Conservation (phyloP, 1,284 basidiomycete species). For the Cutaneotrichosporon cyanovorans region DNA sequence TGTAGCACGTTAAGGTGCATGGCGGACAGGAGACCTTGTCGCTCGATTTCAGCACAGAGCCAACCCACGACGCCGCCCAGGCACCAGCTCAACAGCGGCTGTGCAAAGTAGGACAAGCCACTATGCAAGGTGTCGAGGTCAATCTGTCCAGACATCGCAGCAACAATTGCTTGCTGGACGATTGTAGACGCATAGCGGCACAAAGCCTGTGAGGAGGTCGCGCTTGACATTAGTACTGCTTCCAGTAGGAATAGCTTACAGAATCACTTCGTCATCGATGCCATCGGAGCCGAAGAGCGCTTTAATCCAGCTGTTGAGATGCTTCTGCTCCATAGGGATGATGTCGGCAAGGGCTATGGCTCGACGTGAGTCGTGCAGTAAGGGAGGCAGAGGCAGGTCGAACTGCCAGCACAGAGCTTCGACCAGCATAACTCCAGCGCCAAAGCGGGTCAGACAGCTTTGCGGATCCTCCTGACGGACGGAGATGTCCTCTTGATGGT, state of each 20-base stretch:
- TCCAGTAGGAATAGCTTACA: conserved; percentile 6
- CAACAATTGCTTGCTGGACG: conserved; percentile 49
- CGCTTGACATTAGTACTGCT: neutral
- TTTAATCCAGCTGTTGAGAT: conserved; percentile 42
- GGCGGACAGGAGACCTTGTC: conserved; percentile 37
- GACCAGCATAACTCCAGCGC: conserved; percentile 39
- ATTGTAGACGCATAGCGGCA: conserved; percentile 47
- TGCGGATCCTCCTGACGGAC: conserved; percentile 39
- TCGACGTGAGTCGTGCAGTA: conserved; percentile 30
- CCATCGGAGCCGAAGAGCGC: conserved; percentile 44
- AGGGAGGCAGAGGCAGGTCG: conserved; percentile 25
- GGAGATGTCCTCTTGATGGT: conserved; percentile 22
- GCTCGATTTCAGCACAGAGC: conserved; percentile 39
- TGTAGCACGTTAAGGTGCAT: conserved; percentile 43
- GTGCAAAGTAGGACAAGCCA: conserved; percentile 51
- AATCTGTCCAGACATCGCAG: conserved; percentile 46
- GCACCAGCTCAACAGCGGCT: conserved; percentile 50
- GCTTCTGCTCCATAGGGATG: conserved; percentile 19
- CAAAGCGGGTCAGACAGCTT: conserved; percentile 39
- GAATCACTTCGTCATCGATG: conserved; percentile 44
- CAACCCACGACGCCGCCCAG: conserved; percentile 48
- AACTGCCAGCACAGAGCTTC: conserved; percentile 35
- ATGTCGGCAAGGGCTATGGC: conserved; percentile 35
- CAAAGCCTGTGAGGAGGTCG: conserved; percentile 46
- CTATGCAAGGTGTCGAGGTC: conserved; percentile 49